Evolutionary conservation across 108 stramenopile genomes (phyloP), one percentile per base, ranked within the genome.

Genomic region (Skeletonema tropicum): DNA sequence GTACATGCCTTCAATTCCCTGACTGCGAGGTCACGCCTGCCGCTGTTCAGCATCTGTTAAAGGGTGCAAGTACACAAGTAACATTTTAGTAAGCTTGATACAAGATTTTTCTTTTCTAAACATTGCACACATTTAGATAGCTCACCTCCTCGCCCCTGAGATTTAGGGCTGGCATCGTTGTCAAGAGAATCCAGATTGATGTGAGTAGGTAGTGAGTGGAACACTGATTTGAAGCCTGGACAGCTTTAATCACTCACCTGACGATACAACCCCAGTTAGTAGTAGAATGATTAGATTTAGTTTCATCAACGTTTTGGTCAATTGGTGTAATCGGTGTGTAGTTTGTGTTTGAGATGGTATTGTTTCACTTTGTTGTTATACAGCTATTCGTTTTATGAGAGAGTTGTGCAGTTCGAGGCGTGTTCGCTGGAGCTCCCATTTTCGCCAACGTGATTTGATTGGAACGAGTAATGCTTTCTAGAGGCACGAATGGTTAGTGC

Each of bases 371-470:
- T 21, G 19, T 55, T 25, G 52, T 55, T 55, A 1, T 15, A 25
- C 10, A 55, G 52, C 52, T 55, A 10, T 23, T 55, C 19, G 23
- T 55, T 55, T 55, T 55, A 55, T 55, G 52, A 55, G 52, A 55
- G 52, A 55, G 19, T 21, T 55, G 52, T 55, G 52, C 10, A 55
- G 8, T 0, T 55, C 21, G n/a, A 55, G 23, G 52, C 52, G 15
- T 55, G 6, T 25, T 55, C 23, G 21, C 1, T 25, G 52, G 23
- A 23, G 52, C 6, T 55, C 52, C 52, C 52, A 55, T 55, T 55
- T 55, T 55, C 10, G 52, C 23, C 52, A 23, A 55, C 52, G 23
- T 55, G 52, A 55, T 23, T 8, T 10, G 52, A 23, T 5, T 5
- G 21, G 10, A 25, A 23, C 4, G 42, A n/a, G n/a, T 15, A 14